Base-by-base conservation (phyloP, 345 rosid genomes). In the Mallotus nudiflorus region DNA sequence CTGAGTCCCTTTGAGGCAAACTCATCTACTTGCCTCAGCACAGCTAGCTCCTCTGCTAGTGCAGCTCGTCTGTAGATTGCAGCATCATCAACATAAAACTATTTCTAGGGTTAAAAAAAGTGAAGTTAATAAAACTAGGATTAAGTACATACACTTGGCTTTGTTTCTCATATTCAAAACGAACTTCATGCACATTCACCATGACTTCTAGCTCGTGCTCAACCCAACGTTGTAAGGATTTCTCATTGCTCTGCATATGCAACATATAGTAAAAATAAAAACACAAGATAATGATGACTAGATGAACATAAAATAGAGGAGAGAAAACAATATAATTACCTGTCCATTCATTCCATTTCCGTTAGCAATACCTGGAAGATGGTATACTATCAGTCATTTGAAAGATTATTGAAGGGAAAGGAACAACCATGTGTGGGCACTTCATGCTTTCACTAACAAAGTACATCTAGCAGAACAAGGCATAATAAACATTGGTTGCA, bases 151-250 rank as follows among this genome's bases (percentile, higher is more conserved):
- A 95, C 99, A 95, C 97, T 73, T 95, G 94, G 81, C 98, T 90
- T 84, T 95, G 99, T 78, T 85, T 95, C 85, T 92, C 98, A 66
- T 92, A 95, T 76, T 95, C 99, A 61, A 84, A 85, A 65, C 98
- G 98, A 61, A 95, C 99, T 90, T 89, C 99, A 76, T 92, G 98
- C 81, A 95, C 94, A 82, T 95, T 89, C 82, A 95, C 99, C 97
- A 92, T 90, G 77, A 95, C 98, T 84, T 95, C 98, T 73, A 95
- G 85, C 82, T 95, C 99, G 64, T 95, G 94, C 64, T 95, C 94
- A 67, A 95, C 90, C 97, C 97, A 95, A 13, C 96, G 92, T 61
- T 90, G 98, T 46, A 95, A 81, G 58, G 94, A 82, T 74, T 95
- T 95, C 82, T 95, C 99, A 77, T 92, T 92, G 73, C 78, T 90